Evolutionary conservation across 495 filamentous ascomycete genomes (phyloP).

Genomic region (Pseudoneurospora amorphoporcata): DNA sequence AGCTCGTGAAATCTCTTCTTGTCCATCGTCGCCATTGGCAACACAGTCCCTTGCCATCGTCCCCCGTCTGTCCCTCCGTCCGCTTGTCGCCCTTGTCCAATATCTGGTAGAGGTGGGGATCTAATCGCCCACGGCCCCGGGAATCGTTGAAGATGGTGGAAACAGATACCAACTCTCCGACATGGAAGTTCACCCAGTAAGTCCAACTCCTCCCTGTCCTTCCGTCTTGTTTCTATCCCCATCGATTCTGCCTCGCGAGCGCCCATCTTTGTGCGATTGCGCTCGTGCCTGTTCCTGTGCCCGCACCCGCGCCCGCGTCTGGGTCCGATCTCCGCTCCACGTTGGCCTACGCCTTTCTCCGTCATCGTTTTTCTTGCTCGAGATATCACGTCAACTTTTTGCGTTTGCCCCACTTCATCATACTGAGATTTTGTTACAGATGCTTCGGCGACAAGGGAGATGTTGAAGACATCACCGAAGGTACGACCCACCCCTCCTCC

Average conservation of each 20-base stretch:
- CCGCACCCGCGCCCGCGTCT: not conserved
- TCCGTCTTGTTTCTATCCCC: not conserved
- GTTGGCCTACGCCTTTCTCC: not conserved
- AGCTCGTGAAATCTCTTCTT: constrained; percentile 3
- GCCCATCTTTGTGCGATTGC: not conserved
- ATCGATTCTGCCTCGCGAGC: not conserved
- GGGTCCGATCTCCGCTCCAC: not conserved
- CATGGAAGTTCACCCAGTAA: constrained; percentile 99
- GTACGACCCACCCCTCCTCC: constrained; percentile 36
- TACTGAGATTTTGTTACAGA: constrained; percentile 36
- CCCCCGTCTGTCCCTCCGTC: constrained; percentile 8
- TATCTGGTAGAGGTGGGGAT: constrained; percentile 17
- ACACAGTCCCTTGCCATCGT: not conserved
- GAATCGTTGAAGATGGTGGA: constrained; percentile 74
- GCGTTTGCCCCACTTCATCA: constrained; percentile 5
- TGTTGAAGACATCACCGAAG: constrained; percentile 99
- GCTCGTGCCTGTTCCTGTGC: not conserved
- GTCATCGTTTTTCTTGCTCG: not conserved
- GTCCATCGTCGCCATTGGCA: constrained; percentile 4
- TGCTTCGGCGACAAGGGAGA: constrained; percentile 99
- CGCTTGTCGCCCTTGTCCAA: constrained; percentile 9
- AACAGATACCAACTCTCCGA: constrained; percentile 83
- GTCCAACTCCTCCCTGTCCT: constrained; percentile 29
- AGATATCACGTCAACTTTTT: not conserved
- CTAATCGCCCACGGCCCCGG: constrained; percentile 10